phyloP scores from a whole-genome alignment of 805 yeast species.

The Pichia phayaonensis region DNA sequence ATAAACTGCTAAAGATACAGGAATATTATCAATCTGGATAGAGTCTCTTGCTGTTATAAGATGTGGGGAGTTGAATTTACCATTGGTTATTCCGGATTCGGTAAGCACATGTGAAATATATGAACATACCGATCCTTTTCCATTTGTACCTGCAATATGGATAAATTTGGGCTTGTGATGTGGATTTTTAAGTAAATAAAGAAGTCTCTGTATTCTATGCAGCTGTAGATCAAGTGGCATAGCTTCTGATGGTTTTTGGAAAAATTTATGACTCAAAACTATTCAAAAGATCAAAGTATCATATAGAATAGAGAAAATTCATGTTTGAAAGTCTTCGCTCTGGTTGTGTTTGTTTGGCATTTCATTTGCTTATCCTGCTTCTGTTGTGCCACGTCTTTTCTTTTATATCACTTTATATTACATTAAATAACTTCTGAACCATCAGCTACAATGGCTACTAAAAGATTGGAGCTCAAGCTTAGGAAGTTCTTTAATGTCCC shows the following conservation, averaged over 20 bases:
- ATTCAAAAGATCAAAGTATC: too few species aligned
- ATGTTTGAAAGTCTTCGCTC: background rate
- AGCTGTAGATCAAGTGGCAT: slow-evolving; percentile 58
- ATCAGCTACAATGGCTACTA: slow-evolving; percentile 9
- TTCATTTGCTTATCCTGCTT: background rate
- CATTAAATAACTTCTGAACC: background rate
- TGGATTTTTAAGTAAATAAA: slow-evolving; percentile 57
- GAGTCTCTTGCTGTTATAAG: slow-evolving; percentile 67
- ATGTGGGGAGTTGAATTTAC: slow-evolving; percentile 89
- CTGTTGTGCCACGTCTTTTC: background rate
- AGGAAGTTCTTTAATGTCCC: slow-evolving; percentile 53
- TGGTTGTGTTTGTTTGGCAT: background rate
- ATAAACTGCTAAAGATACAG: slow-evolving; percentile 44
- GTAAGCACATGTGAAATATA: slow-evolving; percentile 63
- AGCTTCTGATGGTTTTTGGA: too few species aligned
- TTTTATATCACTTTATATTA: too few species aligned
- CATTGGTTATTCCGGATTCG: slow-evolving; percentile 43
- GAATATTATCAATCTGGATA: slow-evolving; percentile 54
- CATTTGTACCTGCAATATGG: slow-evolving; percentile 97
- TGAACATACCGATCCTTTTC: slow-evolving; percentile 90
- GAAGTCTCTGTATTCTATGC: slow-evolving; percentile 38
- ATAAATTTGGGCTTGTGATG: slow-evolving; percentile 44
- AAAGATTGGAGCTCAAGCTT: slow-evolving; percentile 41
- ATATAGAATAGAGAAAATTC: background rate
- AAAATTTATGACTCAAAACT: too few species aligned